Evolutionary conservation across 1,139 yeast species (phyloP).

Genomic region (Hyphopichia buzzinii): DNA sequence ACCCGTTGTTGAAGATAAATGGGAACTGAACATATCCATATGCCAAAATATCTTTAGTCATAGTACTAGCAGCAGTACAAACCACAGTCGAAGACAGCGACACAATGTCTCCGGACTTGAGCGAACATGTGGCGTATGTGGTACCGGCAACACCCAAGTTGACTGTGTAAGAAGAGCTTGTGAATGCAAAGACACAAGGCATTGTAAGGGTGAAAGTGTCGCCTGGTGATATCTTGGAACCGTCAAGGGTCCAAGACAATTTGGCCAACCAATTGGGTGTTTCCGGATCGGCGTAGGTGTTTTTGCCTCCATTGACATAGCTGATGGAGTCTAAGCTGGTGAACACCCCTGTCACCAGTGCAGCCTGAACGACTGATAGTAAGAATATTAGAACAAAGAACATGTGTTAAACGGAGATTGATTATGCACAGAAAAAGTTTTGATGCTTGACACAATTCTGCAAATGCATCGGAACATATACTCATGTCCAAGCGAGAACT

Average conservation of each 20-base stretch:
- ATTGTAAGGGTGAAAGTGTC: constrained; percentile 31
- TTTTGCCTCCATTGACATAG: constrained; percentile 9
- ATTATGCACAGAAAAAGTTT: too few species aligned
- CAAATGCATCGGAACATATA: too few species aligned
- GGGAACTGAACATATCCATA: constrained; percentile 26
- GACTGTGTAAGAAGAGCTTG: constrained; percentile 15
- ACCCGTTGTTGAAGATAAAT: constrained; percentile 26
- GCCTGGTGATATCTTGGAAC: constrained; percentile 20
- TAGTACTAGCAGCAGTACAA: constrained; percentile 20
- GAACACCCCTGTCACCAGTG: constrained; percentile 17
- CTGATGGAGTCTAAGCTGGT: constrained; percentile 13
- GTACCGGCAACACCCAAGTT: constrained; percentile 15
- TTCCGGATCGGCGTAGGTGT: constrained; percentile 11
- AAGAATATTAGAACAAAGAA: not conserved
- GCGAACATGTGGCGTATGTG: constrained; percentile 26
- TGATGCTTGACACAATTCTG: too few species aligned
- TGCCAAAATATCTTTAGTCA: constrained; percentile 13
- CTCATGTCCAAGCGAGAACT: too few species aligned
- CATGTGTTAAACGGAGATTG: too few species aligned
- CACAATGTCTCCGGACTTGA: constrained; percentile 21
- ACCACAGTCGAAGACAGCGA: constrained; percentile 21
- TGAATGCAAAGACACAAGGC: constrained; percentile 32
- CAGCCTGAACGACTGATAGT: constrained; percentile 3
- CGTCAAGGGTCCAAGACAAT: constrained; percentile 23
- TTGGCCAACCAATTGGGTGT: constrained; percentile 25